phyloP scores from a whole-genome alignment of 495 filamentous ascomycete genomes.

The Penicillium parvum region DNA sequence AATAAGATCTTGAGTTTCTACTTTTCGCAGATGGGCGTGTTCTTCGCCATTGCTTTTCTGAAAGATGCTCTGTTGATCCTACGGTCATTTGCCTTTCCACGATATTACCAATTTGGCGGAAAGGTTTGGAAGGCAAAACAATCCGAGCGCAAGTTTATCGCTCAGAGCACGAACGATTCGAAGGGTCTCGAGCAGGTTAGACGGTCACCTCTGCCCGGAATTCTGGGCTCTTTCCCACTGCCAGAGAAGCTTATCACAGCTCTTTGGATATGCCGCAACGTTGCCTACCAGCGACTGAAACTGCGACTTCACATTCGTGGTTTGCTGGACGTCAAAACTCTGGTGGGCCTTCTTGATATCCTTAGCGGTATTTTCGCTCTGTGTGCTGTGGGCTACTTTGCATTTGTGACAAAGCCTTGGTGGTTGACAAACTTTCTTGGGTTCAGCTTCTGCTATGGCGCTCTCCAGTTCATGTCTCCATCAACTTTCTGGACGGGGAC shows the following conservation, averaged over 20 bases:
- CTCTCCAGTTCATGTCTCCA: constrained; percentile 81
- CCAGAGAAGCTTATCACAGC: constrained; percentile 22
- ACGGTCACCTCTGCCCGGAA: constrained; percentile 50
- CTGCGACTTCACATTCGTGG: constrained; percentile 43
- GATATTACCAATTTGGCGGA: constrained; percentile 36
- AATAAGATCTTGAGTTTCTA: constrained; percentile 85
- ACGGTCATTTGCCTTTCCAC: constrained; percentile 70
- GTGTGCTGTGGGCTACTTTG: constrained; percentile 59
- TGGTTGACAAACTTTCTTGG: constrained; percentile 84
- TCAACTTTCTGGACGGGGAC: constrained; percentile 83
- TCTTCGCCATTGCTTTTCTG: constrained; percentile 63
- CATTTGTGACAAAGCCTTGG: constrained; percentile 67
- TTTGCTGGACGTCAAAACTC: constrained; percentile 39
- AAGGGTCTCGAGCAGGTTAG: constrained; percentile 15
- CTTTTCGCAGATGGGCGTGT: constrained; percentile 74
- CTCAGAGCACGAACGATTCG: constrained; percentile 4
- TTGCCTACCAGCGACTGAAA: constrained; percentile 45
- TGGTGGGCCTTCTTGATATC: constrained; percentile 52
- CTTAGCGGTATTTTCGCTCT: constrained; percentile 58
- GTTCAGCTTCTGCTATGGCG: constrained; percentile 77
- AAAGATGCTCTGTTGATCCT: constrained; percentile 62
- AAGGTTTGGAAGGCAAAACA: constrained; percentile 36
- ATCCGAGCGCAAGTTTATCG: constrained; percentile 28
- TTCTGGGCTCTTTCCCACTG: constrained; percentile 41
- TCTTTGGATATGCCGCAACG: constrained; percentile 48